phyloP scores from a whole-genome alignment of 129 eudicot genomes.

The Heracleum sosnowskyi region DNA sequence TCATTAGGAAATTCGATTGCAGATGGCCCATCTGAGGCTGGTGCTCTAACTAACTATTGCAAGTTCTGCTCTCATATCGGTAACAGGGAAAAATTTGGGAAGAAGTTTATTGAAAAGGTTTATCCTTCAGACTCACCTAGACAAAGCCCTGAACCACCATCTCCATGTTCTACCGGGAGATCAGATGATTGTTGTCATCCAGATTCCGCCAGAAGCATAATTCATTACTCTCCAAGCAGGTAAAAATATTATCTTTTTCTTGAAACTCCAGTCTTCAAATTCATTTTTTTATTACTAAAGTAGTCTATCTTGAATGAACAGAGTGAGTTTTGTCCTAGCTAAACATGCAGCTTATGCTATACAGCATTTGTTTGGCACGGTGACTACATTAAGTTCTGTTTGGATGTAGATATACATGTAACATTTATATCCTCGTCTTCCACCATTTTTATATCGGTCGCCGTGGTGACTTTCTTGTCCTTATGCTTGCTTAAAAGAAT shows the following conservation, averaged over 20 bases:
- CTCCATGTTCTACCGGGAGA: conserved; percentile 46
- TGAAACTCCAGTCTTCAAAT: background rate
- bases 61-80: conserved; percentile 44
- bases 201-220: conserved; percentile 16
- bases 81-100: conserved; percentile 28
- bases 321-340: background rate
- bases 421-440: background rate
- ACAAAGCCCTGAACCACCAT: conserved; percentile 65
- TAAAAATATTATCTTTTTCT: conserved; percentile 6
- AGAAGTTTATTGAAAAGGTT: conserved; percentile 54
- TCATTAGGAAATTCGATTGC: conserved; percentile 18
- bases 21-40: conserved; percentile 26
- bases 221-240: conserved; percentile 55
- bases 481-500: background rate
- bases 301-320: background rate
- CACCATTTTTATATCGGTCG: no score
- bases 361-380: no score
- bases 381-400: background rate
- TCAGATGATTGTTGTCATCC: conserved; percentile 34
- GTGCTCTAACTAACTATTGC: conserved; percentile 45
- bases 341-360: background rate
- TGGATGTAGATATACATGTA: no score
- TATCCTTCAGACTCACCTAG: conserved; percentile 84
- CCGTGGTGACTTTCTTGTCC: no score
- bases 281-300: background rate